phyloP scores from a whole-genome alignment of 129 eudicot species.

The Flaveria robusta region DNA sequence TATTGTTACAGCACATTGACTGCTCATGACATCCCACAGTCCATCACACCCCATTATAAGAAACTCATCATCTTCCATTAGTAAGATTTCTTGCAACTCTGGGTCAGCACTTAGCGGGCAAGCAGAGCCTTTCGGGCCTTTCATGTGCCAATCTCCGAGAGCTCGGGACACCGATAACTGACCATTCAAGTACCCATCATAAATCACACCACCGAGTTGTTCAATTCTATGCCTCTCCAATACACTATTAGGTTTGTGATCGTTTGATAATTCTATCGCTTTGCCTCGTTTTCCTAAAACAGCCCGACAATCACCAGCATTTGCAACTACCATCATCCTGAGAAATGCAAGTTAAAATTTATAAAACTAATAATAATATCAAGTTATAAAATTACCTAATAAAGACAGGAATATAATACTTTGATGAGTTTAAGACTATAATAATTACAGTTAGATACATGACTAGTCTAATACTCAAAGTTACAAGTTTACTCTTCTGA shows the following conservation, averaged over 20 bases:
- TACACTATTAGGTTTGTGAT: conserved; percentile 76
- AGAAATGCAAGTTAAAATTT: neutral
- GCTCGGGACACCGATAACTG: conserved; percentile 87
- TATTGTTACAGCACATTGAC: conserved; percentile 83
- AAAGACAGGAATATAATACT: too few relatives aligned
- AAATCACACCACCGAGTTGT: conserved; percentile 77
- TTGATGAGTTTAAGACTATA: too few relatives aligned
- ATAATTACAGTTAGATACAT: too few relatives aligned
- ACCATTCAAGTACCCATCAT: conserved; percentile 82
- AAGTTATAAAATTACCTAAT: too few relatives aligned
- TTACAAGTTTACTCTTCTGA: too few relatives aligned
- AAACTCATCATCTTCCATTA: conserved; percentile 75
- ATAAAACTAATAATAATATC: too few relatives aligned
- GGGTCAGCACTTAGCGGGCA: conserved; percentile 78
- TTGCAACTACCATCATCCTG: conserved; percentile 70
- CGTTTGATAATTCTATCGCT: conserved; percentile 84
- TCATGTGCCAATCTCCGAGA: conserved; percentile 95
- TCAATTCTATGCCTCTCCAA: conserved; percentile 71
- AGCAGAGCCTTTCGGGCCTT: conserved; percentile 69
- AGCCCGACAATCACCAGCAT: conserved; percentile 92
- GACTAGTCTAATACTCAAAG: too few relatives aligned
- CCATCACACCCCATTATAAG: conserved; percentile 88
- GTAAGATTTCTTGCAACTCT: conserved; percentile 59
- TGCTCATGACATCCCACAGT: conserved; percentile 93
- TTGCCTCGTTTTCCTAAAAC: conserved; percentile 79